phyloP scores from a whole-genome alignment of 148 eudicot species.

The Heliosperma pusillum region DNA sequence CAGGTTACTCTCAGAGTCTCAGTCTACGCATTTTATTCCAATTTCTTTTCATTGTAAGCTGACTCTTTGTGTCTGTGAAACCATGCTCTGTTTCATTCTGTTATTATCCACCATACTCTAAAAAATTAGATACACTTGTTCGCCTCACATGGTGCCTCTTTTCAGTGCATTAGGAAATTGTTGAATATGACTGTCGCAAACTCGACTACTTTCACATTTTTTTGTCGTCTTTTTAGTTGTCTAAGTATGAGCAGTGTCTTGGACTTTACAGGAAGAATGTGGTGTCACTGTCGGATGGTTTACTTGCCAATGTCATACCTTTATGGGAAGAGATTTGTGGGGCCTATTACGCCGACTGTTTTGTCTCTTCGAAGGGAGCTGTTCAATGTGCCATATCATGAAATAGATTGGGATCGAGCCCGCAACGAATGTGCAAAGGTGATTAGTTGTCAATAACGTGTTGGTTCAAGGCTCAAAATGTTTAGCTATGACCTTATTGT shows the following conservation, averaged over 20 bases:
- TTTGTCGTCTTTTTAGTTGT: not conserved
- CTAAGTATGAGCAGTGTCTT: not conserved
- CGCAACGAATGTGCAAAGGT: slow-evolving; percentile 98
- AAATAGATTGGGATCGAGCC: slow-evolving; percentile 82
- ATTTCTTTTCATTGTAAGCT: not conserved
- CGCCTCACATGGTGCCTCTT: not conserved
- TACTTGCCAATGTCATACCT: slow-evolving; percentile 96
- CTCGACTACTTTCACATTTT: not conserved
- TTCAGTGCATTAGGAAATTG: not conserved
- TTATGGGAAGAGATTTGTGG: slow-evolving; percentile 96
- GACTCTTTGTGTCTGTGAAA: slow-evolving; percentile 5
- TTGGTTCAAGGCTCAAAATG: not conserved
- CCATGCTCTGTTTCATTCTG: not conserved
- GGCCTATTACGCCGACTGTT: slow-evolving; percentile 86
- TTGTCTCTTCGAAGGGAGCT: slow-evolving; percentile 81
- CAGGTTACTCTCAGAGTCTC: slow-evolving; percentile 50
- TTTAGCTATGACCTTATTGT: not conserved
- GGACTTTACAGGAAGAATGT: slow-evolving; percentile 81
- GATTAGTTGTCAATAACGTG: not conserved
- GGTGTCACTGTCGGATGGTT: slow-evolving; percentile 99
- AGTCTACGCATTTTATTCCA: slow-evolving; percentile 5
- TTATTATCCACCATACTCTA: not conserved
- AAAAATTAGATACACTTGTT: not conserved
- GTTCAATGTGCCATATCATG: slow-evolving; percentile 72
- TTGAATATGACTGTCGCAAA: not conserved